Evolutionary conservation across 768 basidiomycete species (phyloP), one percentile per base, ranked within the genome.

Genomic region (Cantharellus cinnabarinus): DNA sequence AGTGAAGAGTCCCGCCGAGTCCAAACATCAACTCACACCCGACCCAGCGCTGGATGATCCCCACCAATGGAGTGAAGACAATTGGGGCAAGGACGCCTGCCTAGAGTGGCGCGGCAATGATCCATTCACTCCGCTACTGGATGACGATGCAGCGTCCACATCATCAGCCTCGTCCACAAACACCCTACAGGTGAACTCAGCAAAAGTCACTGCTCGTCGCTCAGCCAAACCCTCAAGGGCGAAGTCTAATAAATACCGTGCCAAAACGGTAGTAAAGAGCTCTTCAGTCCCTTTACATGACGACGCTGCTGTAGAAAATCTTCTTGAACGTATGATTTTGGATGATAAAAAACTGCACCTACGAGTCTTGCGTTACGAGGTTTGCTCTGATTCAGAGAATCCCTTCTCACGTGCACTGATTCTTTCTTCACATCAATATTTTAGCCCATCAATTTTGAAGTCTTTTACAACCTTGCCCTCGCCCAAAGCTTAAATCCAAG

Each of bases 311-410:
- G 55, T 62, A 10, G 57, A 59, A 51, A 34, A 51, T 34, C 15
- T 40, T 40, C 42, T 64, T 37, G 59, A 56, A 51, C n/a, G 34
- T 7, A 61, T 60, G 60, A 60, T 64, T 7, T 34, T 60, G 34
- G 42, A 51, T 56, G 73, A 83, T 67, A 66, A 65, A 7, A 69
- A 69, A 52, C 70, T 85, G 3, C 70, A 82, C 65, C 66, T 73
- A 41, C 76, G 78, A 42, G 74, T 85, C 61, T 66, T 85, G 63
- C 79, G 81, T 37, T 82, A 79, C 65, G 81, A 85, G 73, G 82
- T 80, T 61, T 40, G 41, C 15, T 14, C 38, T 63, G 14, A 41
- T 29, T 29, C 20, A 29, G 20, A 29, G 20, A 2, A 5, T 41
- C 40, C 20, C 3, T 14, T 4, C 35, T 20, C 34, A 20, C 34